phyloP scores from a whole-genome alignment of 2,329 filamentous ascomycete genomes.

The Madurella mycetomatis region DNA sequence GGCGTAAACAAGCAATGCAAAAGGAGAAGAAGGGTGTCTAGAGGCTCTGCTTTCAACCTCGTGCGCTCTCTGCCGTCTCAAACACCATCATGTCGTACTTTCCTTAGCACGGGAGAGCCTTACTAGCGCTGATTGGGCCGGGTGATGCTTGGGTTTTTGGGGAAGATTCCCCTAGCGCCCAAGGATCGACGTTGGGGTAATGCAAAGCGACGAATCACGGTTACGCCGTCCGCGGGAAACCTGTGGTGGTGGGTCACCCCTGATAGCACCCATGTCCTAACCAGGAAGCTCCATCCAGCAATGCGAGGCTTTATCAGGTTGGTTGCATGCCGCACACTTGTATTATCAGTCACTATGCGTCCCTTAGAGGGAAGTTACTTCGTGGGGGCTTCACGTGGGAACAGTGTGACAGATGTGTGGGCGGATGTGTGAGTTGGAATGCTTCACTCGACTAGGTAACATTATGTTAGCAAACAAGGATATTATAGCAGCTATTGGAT shows the following conservation, averaged over 20 bases:
- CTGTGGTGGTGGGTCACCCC: neutral
- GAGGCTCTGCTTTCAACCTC: neutral
- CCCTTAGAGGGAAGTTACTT: no score
- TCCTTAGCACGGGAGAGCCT: neutral
- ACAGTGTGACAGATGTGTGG: no score
- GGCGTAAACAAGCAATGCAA: no score
- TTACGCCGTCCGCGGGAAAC: no score
- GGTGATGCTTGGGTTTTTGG: neutral
- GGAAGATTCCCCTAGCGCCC: neutral
- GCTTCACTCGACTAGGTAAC: no score
- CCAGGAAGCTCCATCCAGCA: neutral
- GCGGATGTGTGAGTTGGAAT: no score
- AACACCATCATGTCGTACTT: neutral
- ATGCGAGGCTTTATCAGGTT: no score
- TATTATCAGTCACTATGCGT: no score
- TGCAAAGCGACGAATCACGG: neutral
- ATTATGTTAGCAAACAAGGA: no score
- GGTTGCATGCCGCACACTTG: no score
- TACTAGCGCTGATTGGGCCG: neutral
- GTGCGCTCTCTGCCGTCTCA: neutral
- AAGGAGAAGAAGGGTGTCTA: neutral
- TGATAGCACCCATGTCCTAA: slow-evolving; percentile 1
- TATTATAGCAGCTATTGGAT: no score
- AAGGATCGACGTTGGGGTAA: neutral
- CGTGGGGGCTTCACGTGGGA: no score